These are phyloP conservation scores for Backusella psychrophila DNA, from an alignment of 192 early-diverging fungal species.

Conservation along the genomic window DNA sequence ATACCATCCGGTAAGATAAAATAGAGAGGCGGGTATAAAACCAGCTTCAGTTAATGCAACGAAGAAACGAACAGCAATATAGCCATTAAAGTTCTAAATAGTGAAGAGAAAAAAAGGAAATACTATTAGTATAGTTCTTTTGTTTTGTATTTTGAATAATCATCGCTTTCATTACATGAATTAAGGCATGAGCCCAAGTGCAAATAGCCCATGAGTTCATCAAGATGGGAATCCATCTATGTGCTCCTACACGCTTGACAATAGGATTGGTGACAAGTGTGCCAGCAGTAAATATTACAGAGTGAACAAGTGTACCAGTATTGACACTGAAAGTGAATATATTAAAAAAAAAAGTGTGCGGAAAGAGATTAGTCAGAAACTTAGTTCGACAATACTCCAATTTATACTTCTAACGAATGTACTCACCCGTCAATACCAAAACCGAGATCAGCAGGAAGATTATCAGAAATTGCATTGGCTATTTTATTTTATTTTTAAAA, in stretches of 20 bases:
- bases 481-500: background rate
- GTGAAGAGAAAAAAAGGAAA: background rate
- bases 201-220: conserved; percentile 22
- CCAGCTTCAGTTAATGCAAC: conserved; percentile 50
- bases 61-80: conserved; percentile 42
- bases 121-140: background rate
- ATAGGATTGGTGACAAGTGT: conserved; percentile 52
- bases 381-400: no score
- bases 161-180: background rate
- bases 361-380: no score
- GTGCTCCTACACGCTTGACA: conserved; percentile 43
- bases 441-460: conserved; percentile 40
- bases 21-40: conserved; percentile 21
- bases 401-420: no score
- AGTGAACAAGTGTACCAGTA: conserved; percentile 40
- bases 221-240: conserved; percentile 52
- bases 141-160: background rate
- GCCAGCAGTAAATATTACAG: conserved; percentile 34
- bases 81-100: conserved; percentile 32
- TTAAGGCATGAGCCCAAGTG: conserved; percentile 22
- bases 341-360: no score
- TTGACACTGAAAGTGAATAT: conserved; percentile 20
- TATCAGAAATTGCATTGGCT: conserved; percentile 47
- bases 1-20: conserved; percentile 51
- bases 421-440: conserved; percentile 34